These are phyloP conservation scores for Ophiobolus disseminans DNA, from an alignment of 2,329 filamentous ascomycete species.

Conservation along the genomic window DNA sequence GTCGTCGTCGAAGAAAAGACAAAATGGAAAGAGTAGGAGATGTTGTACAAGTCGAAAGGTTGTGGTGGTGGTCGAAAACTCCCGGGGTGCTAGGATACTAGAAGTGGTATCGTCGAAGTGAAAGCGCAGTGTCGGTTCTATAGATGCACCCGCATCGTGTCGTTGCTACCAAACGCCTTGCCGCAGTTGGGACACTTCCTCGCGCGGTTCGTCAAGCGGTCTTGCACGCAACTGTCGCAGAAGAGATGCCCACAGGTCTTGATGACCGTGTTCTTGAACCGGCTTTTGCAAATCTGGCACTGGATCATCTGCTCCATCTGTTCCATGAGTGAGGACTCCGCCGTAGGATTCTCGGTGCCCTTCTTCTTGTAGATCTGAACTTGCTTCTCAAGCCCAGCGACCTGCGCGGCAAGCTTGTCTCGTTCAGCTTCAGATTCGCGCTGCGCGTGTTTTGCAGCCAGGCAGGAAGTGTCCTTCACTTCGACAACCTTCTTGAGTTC, in stretches of 20 bases:
- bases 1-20: background rate
- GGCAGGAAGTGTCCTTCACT: conserved; percentile 74
- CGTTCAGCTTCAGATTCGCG: conserved; percentile 72
- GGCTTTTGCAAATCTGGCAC: conserved; percentile 89
- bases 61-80: background rate
- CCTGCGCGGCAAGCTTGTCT: conserved; percentile 77
- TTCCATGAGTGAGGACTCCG: conserved; percentile 84
- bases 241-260: conserved; percentile 96
- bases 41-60: conserved; percentile 6
- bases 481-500: conserved; percentile 79
- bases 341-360: conserved; percentile 78
- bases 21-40: background rate
- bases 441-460: conserved; percentile 67
- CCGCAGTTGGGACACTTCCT: conserved; percentile 96
- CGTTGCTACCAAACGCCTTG: conserved; percentile 87
- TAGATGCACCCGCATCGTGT: conserved; percentile 72
- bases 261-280: conserved; percentile 92
- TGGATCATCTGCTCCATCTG: conserved; percentile 76
- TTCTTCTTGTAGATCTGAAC: conserved; percentile 86
- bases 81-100: background rate
- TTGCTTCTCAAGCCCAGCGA: conserved; percentile 81
- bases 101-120: background rate
- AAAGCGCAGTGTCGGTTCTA: too few species aligned
- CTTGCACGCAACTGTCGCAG: conserved; percentile 88
- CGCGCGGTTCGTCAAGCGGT: conserved; percentile 86